A percentile compares a stretch with the other conserved stretches of the same genome.
These are phyloP conservation scores for Cryptomeria japonica DNA, from an alignment of 75 land plant genomes.

Conservation along the genomic window DNA sequence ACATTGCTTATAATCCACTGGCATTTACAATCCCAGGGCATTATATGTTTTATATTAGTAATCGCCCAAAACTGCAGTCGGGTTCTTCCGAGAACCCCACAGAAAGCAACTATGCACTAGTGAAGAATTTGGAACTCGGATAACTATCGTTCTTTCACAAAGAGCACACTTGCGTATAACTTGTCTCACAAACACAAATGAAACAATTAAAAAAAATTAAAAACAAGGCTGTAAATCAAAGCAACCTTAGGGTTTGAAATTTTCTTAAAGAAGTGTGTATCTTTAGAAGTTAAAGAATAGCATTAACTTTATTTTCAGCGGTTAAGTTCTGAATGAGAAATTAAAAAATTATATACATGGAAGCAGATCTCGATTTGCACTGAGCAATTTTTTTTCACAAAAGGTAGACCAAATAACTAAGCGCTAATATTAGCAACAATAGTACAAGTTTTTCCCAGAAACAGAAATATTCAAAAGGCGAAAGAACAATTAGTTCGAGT, in stretches of 20 bases:
- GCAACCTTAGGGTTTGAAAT: not conserved
- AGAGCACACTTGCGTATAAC: not conserved
- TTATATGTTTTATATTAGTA: not conserved
- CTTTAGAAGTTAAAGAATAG: not conserved
- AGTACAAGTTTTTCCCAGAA: not conserved
- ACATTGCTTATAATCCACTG: not conserved
- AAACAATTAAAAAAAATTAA: not conserved
- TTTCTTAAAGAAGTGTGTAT: not conserved
- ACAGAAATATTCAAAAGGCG: not conserved
- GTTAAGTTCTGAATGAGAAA: not conserved
- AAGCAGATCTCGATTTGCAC: not conserved
- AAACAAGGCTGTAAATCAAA: not conserved
- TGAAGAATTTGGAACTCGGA: not conserved
- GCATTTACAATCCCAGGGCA: not conserved
- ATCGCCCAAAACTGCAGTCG: not conserved
- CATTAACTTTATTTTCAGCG: not conserved
- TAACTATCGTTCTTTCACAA: not conserved
- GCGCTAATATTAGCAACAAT: not conserved
- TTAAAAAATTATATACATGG: not conserved
- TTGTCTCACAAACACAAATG: not conserved
- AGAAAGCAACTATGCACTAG: not conserved
- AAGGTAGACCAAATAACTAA: not conserved
- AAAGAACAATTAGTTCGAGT: not conserved
- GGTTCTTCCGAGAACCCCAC: not conserved
- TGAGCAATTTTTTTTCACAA: not conserved